Evolutionary conservation across 2,329 filamentous ascomycete genomes (phyloP).

Genomic region (Fusarium torreyae): DNA sequence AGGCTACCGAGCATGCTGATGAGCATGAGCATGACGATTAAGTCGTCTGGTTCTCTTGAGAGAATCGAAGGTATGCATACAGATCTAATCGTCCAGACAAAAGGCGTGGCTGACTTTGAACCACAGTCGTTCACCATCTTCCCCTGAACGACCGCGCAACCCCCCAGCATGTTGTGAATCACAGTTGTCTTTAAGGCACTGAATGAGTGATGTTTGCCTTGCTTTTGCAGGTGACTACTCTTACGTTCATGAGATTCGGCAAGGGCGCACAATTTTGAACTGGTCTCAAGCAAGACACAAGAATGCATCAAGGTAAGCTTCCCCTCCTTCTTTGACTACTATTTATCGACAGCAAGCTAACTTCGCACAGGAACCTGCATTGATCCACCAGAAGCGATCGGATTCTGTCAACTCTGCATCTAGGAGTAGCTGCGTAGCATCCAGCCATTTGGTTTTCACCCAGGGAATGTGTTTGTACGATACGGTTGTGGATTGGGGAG

Average conservation of each 20-base stretch:
- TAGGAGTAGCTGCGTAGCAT: conserved; percentile 7
- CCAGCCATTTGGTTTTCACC: neutral
- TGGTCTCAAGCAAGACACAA: neutral
- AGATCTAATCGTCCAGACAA: neutral
- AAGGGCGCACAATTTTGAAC: neutral
- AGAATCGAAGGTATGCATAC: neutral
- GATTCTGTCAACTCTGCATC: neutral
- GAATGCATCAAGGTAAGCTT: neutral
- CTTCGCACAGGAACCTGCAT: neutral
- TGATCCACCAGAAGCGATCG: neutral
- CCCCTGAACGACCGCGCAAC: neutral
- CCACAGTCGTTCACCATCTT: neutral
- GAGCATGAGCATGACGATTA: neutral
- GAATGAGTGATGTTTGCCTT: neutral
- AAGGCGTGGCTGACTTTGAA: conserved; percentile 1
- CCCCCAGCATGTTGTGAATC: neutral
- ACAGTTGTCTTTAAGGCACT: neutral
- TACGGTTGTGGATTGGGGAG: conserved; percentile 1
- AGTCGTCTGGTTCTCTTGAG: neutral
- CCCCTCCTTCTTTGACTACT: too few relatives aligned
- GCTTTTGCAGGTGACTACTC: neutral
- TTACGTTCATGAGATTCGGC: neutral
- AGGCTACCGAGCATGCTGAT: too few relatives aligned
- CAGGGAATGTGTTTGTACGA: neutral
- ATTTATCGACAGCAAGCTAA: neutral